phyloP scores from a whole-genome alignment of 1,284 basidiomycete genomes.

The Phellopilus nigrolimitatus region DNA sequence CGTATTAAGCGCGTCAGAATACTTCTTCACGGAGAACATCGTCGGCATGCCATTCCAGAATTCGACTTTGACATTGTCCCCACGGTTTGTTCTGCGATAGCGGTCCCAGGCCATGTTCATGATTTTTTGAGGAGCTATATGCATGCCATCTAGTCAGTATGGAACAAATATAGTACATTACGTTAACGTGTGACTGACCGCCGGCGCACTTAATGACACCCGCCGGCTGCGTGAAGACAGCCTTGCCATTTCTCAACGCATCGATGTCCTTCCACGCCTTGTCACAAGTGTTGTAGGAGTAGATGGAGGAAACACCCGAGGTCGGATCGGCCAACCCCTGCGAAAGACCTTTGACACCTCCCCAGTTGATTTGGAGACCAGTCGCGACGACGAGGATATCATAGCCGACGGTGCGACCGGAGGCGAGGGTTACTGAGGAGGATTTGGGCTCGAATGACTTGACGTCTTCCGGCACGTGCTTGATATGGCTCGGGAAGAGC shows the following conservation, averaged over 20 bases:
- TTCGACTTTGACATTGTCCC: slow-evolving; percentile 60
- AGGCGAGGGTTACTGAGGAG: slow-evolving; percentile 69
- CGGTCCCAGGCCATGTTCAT: slow-evolving; percentile 94
- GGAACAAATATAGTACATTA: neutral
- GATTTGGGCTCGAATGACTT: slow-evolving; percentile 69
- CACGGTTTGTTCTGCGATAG: slow-evolving; percentile 55
- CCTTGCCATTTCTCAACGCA: slow-evolving; percentile 70
- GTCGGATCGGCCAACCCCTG: slow-evolving; percentile 73
- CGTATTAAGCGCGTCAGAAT: slow-evolving; percentile 79
- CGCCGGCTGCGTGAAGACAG: slow-evolving; percentile 96
- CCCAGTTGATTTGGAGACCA: slow-evolving; percentile 85
- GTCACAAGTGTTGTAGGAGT: slow-evolving; percentile 84
- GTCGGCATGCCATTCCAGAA: slow-evolving; percentile 92
- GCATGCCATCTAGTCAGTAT: slow-evolving; percentile 1
- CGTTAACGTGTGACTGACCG: slow-evolving; percentile 45
- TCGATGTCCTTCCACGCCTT: slow-evolving; percentile 84
- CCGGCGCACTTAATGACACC: slow-evolving; percentile 95
- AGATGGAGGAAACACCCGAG: slow-evolving; percentile 91
- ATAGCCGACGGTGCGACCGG: slow-evolving; percentile 74
- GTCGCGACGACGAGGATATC: slow-evolving; percentile 87
- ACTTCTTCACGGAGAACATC: slow-evolving; percentile 93
- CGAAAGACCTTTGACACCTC: slow-evolving; percentile 71
- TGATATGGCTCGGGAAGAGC: slow-evolving; percentile 72
- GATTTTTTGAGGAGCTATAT: slow-evolving; percentile 82
- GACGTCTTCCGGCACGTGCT: slow-evolving; percentile 73